phyloP scores from a whole-genome alignment of 371 early-diverging fungal species.

The Umbelopsis sp. region DNA sequence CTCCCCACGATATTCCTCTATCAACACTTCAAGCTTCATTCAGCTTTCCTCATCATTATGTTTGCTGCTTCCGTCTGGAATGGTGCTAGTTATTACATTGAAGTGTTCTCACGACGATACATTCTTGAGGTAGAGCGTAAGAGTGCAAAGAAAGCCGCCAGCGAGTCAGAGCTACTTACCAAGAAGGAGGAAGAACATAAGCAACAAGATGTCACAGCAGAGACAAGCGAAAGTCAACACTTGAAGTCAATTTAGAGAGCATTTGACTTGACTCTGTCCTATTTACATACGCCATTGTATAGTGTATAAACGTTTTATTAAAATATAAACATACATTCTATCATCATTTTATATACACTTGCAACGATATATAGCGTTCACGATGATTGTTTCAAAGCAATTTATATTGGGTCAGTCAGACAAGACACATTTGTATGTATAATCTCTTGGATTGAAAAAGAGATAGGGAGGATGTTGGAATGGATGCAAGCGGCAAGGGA shows the following conservation, averaged over 20 bases:
- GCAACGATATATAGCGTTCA: no score
- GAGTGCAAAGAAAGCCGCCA: conserved; percentile 21
- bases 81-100: conserved; percentile 76
- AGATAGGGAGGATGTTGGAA: no score
- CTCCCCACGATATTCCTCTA: conserved; percentile 49
- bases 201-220: conserved; percentile 4
- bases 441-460: no score
- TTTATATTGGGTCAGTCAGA: no score
- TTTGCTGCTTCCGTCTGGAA: conserved; percentile 70
- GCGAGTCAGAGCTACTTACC: background rate
- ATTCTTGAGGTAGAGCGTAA: conserved; percentile 52
- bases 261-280: background rate
- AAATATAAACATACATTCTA: no score
- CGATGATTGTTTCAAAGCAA: no score
- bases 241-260: background rate
- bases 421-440: no score
- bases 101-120: conserved; percentile 69
- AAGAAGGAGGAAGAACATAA: background rate
- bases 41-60: conserved; percentile 57
- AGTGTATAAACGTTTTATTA: no score
- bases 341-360: no score
- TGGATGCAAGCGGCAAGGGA: no score
- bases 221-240: background rate
- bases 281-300: background rate
- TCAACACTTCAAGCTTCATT: conserved; percentile 58